Evolutionary conservation across 2,329 filamentous ascomycete genomes (phyloP).

Genomic region (Stagonosporopsis cucurbitacearum): DNA sequence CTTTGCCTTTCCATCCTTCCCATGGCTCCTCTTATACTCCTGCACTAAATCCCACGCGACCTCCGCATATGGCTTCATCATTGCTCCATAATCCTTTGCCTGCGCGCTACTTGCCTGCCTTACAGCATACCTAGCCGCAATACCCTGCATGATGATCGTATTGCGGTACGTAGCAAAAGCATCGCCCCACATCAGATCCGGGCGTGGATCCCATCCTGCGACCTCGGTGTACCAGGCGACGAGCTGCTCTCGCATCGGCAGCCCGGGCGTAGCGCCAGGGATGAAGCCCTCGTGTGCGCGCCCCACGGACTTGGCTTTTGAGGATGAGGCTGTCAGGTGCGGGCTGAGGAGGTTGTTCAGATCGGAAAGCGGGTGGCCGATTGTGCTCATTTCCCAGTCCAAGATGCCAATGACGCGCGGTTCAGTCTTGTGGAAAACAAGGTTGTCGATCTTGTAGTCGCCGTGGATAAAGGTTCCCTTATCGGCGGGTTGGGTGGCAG

Average conservation of each 20-base stretch:
- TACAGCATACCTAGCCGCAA: slow-evolving; percentile 83
- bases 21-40: slow-evolving; percentile 51
- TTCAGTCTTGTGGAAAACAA: slow-evolving; percentile 82
- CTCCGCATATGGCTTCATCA: slow-evolving; percentile 75
- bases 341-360: slow-evolving; percentile 75
- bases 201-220: slow-evolving; percentile 73
- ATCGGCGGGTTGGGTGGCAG: slow-evolving; percentile 74
- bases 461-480: slow-evolving; percentile 84
- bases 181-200: slow-evolving; percentile 68
- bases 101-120: slow-evolving; percentile 89
- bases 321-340: slow-evolving; percentile 51
- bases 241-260: slow-evolving; percentile 66
- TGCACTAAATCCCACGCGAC: slow-evolving; percentile 78
- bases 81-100: slow-evolving; percentile 73
- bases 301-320: slow-evolving; percentile 48
- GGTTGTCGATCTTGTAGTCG: slow-evolving; percentile 82
- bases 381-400: slow-evolving; percentile 94
- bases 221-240: slow-evolving; percentile 71
- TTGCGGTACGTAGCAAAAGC: slow-evolving; percentile 67
- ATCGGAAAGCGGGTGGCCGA: slow-evolving; percentile 94
- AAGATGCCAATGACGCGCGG: slow-evolving; percentile 89
- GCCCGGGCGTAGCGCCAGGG: slow-evolving; percentile 68
- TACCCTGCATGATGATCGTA: slow-evolving; percentile 79
- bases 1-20: slow-evolving; percentile 41
- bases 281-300: slow-evolving; percentile 62